Evolutionary conservation across 768 basidiomycete species (phyloP), one percentile per base, ranked within the genome.

Genomic region (Boletus bicolor): DNA sequence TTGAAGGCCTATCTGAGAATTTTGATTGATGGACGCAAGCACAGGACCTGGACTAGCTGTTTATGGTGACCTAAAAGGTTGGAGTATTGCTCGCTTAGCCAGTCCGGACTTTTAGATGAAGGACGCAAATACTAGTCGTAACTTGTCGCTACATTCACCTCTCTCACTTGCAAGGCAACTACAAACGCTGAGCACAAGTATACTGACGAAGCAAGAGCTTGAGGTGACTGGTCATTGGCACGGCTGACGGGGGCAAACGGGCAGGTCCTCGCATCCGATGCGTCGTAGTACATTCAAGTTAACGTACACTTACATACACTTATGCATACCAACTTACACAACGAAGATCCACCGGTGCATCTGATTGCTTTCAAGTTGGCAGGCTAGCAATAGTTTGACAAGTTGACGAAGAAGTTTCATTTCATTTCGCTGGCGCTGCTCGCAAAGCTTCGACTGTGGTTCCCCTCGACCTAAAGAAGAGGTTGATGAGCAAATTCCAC

Each of bases 361-460:
- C 4, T 7, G 35, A 7, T 12, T 14, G 17, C 14, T 42, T 12
- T 24, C 21, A 24, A 24, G 21, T 24, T 14, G 28, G 17, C 11
- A 44, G 30, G 19, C 34, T 32, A 17, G 5, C 19, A 4, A 39
- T 35, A 7, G n/a, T 48, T 39, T 32, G 26, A 24, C 35, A 24
- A 19, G 4, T 32, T n/a, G 37, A 19, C 21, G 8, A 28, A 4
- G n/a, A 34, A 32, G 10, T 24, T 19, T 1, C 36, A 15, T 17
- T 15, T 47, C n/a, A 65, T 46, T 19, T 2, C 5, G 35, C 26
- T 2, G 45, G 12, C 36, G 50, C 47, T 17, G 39, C 55, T 15
- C 49, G 55, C 47, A 58, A 51, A 8, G 26, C 59, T 30, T 52
- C 58, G 1, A 56, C 2, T 1, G 60, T 66, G 9, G 51, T 64